phyloP scores from a whole-genome alignment of 257 asterid genomes.

The Nicotiana benthamiana region DNA sequence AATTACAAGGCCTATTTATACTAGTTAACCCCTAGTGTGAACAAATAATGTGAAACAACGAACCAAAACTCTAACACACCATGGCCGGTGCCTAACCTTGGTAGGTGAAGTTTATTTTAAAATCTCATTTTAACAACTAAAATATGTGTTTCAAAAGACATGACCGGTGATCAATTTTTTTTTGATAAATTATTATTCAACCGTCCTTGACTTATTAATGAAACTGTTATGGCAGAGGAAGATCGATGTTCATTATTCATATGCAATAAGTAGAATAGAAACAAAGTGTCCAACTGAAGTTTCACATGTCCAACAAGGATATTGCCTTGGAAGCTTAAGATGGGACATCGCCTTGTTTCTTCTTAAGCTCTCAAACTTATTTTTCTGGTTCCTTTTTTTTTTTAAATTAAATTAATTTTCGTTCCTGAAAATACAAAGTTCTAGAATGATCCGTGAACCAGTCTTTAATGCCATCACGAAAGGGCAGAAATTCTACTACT shows the following conservation, averaged over 20 bases:
- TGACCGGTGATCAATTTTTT: no score
- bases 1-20: no score
- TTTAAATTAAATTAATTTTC: background rate
- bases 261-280: conserved; percentile 16
- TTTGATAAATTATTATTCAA: no score
- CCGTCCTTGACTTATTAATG: background rate
- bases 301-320: conserved; percentile 38
- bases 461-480: background rate
- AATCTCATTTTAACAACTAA: no score
- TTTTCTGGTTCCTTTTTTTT: background rate
- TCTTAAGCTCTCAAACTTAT: background rate
- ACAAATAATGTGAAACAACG: no score
- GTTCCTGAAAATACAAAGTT: conserved; percentile 5
- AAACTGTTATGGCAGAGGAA: background rate
- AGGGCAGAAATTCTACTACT: background rate
- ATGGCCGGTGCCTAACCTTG: no score
- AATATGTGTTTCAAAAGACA: no score
- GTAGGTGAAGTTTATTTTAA: no score
- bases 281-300: conserved; percentile 27
- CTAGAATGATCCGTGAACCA: conserved; percentile 35
- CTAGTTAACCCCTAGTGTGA: no score
- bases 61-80: no score
- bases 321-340: conserved; percentile 5
- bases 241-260: background rate
- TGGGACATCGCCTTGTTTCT: conserved; percentile 6